Base-by-base conservation (phyloP, 2,329 filamentous ascomycete genomes). In the Epichloe scottii region DNA sequence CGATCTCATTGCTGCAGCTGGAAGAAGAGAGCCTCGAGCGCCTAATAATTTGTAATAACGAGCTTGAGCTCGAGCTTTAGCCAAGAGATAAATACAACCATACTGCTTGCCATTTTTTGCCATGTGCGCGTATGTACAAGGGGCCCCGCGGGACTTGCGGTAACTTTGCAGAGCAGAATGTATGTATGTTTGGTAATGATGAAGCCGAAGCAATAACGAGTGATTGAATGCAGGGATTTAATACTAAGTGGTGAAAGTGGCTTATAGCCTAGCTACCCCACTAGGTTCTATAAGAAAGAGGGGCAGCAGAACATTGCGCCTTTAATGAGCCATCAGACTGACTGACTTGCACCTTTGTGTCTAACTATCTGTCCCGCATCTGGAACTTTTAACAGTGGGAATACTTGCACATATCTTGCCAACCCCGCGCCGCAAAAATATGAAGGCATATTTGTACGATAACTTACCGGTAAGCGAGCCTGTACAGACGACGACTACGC, bases 371-470 rank as follows among this genome's bases (percentile, higher is more conserved):
- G 14, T 44, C 33, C 11, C 23, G 1, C 7, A 10, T 17, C 12
- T 19, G 3, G 21, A 8, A 26, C 21, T 26, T 4, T 30, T 30
- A 5, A 10, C 17, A 14, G 41, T 43, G 4, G 7, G 8, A n/a
- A 30, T 43, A 43, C 8, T 26, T n/a, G 21, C 23, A 30, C n/a
- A 7, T 12, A 4, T 11, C 8, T n/a, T 26, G 26, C n/a, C 15
- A 1, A 19, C 38, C 38, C 38, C 38, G 19, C 38, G 3, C 11
- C 3, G 38, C 38, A 21, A 10, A 26, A 73, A 55, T 52, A 80
- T 81, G 78, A 75, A 71, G 62, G 78, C 77, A 55, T 81, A 81
- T 61, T 64, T 73, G 57, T 81, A 77, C 60, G 78, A 81, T 55
- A 74, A 79, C 59, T 60, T 71, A 54, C 70, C 72, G 51, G 77